A percentile compares a stretch with the other conserved stretches of the same genome.
These are phyloP conservation scores for Quercus gilva DNA, from an alignment of 306 rosid species.

Conservation along the genomic window DNA sequence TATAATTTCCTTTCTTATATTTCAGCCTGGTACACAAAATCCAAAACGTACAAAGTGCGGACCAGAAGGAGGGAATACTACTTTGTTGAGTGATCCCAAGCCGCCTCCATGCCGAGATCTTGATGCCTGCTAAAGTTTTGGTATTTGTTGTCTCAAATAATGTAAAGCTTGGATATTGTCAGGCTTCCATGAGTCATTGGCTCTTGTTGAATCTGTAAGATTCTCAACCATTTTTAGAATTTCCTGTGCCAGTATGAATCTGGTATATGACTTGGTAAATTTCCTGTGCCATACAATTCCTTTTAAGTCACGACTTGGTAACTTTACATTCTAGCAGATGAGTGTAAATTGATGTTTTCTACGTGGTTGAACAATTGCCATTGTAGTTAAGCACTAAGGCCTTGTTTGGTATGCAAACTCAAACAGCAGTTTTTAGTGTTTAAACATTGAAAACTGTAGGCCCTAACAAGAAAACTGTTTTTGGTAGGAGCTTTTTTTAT, in stretches of 20 bases:
- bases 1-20: background rate
- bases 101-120: slow-evolving; percentile 96
- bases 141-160: slow-evolving; percentile 54
- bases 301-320: background rate
- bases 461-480: too few relatives aligned
- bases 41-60: slow-evolving; percentile 67
- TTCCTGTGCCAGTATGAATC: slow-evolving; percentile 9
- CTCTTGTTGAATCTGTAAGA: slow-evolving; percentile 34
- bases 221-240: slow-evolving; percentile 41
- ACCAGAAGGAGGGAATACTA: slow-evolving; percentile 97
- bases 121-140: slow-evolving; percentile 66
- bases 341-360: background rate
- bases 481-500: too few relatives aligned
- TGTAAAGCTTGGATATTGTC: slow-evolving; percentile 50
- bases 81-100: slow-evolving; percentile 68
- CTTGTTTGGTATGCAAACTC: too few relatives aligned
- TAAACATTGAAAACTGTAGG: too few relatives aligned
- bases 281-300: background rate
- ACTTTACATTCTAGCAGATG: background rate
- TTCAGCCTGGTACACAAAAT: slow-evolving; percentile 89
- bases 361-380: background rate
- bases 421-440: too few relatives aligned
- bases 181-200: slow-evolving; percentile 42
- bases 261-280: background rate
- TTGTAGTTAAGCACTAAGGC: background rate